Evolutionary conservation across 1,284 basidiomycete genomes (phyloP), one percentile per base, ranked within the genome.

Genomic region (Melampsora larici-populina): DNA sequence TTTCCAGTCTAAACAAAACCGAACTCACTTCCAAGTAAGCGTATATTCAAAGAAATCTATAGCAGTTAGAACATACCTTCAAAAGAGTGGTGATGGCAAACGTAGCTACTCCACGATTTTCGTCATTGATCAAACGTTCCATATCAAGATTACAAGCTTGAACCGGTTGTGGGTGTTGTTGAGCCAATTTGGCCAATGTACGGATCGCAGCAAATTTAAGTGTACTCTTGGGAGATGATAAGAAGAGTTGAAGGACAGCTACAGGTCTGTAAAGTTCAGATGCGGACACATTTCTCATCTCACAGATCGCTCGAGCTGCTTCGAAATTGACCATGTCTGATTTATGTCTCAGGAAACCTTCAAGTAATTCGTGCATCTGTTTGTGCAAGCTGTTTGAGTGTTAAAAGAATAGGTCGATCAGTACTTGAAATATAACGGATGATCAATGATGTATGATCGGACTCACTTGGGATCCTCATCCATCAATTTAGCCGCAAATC

Each of bases 281-380:
- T 17, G 90, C 83, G 33, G 90, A 88, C 33, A 95, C 90, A 80
- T 90, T 89, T 84, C 90, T 91, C 91, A 97, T 93, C 84, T 97
- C 95, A 84, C 95, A 98, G 80, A 99, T 96, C 24, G 91, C 95
- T 71, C 96, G 90, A 6, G 97, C 97, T 40, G 96, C 97, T 85
- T 99, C 97, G 81, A 96, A 93, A 86, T 98, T 99, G 84, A 99
- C 97, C 97, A 98, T 99, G 85, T 99, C 97, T 83, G 94, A 96
- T 88, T 99, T 99, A 86, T 99, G 97, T 79, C 95, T 90, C 79
- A 99, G 87, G 90, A 95, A 96, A 60, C 92, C 91, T 84, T 99
- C 97, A 71, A 99, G 87, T 65, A 97, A 88, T 81, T 98, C 96
- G 79, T 94, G 87, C 89, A 99, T 97, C 82, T 92, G 93, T 80